phyloP scores from a whole-genome alignment of 306 rosid species.

The Medicago lupulina region DNA sequence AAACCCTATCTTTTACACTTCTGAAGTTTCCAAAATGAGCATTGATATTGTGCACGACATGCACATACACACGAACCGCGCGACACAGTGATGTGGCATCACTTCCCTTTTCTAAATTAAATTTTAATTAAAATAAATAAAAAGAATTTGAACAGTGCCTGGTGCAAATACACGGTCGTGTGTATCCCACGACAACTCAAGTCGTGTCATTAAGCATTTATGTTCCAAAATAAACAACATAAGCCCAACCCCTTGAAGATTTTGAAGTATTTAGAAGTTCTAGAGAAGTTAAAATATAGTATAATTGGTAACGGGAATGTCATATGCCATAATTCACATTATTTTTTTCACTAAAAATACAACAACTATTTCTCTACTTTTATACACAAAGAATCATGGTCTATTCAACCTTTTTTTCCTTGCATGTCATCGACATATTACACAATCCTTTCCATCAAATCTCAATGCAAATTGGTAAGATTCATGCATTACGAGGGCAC shows the following conservation, averaged over 20 bases:
- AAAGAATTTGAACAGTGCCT: no score
- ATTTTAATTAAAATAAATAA: no score
- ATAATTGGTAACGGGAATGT: background rate
- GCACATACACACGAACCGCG: no score
- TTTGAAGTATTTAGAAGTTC: background rate
- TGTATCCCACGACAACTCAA: no score
- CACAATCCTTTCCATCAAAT: conserved; percentile 1
- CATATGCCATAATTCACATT: background rate
- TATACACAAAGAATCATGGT: background rate
- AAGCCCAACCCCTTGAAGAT: background rate
- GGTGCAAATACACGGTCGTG: no score
- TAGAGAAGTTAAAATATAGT: background rate
- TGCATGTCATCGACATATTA: background rate
- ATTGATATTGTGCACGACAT: no score
- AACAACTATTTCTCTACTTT: background rate
- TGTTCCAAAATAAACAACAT: background rate
- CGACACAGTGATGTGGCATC: no score
- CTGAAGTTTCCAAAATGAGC: background rate
- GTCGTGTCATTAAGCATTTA: no score
- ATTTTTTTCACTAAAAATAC: background rate
- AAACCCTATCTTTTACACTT: background rate
- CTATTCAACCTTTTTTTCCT: background rate
- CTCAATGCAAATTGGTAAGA: background rate
- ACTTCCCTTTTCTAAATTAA: no score
- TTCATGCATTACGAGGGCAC: background rate